Evolutionary conservation across 495 filamentous ascomycete species (phyloP).

Genomic region (Neurospora sp.): DNA sequence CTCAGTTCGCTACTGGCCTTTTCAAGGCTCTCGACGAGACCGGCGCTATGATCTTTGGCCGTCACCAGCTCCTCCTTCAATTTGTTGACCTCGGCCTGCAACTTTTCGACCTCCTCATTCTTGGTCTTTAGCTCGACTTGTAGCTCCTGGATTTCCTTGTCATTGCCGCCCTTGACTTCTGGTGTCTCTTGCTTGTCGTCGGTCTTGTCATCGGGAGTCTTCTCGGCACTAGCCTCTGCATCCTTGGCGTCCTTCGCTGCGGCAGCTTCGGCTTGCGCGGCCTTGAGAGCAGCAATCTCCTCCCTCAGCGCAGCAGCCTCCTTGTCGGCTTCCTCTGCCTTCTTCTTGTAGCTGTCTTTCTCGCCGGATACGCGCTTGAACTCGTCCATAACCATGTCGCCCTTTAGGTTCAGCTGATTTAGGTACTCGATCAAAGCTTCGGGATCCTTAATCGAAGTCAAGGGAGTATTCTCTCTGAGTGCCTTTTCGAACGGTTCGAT

Average conservation of each 20-base stretch:
- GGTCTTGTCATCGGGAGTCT: conserved; percentile 1
- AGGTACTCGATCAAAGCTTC: conserved; percentile 84
- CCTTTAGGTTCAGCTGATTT: conserved; percentile 75
- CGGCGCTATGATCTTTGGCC: conserved; percentile 54
- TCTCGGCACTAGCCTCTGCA: not conserved
- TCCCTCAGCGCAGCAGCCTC: conserved; percentile 43
- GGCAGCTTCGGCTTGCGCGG: conserved; percentile 19
- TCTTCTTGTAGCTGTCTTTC: conserved; percentile 69
- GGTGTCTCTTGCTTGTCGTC: conserved; percentile 1
- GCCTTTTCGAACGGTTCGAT: conserved; percentile 91
- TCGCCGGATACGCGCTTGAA: conserved; percentile 79
- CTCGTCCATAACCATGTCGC: conserved; percentile 86
- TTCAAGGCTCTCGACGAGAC: conserved; percentile 53
- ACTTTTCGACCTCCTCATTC: conserved; percentile 27
- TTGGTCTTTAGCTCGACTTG: conserved; percentile 50
- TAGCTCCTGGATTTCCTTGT: conserved; percentile 51
- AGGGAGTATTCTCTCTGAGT: conserved; percentile 80
- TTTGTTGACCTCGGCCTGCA: conserved; percentile 25
- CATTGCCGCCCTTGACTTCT: conserved; percentile 42
- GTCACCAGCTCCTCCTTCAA: conserved; percentile 32
- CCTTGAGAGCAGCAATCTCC: conserved; percentile 24
- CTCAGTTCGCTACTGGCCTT: conserved; percentile 48
- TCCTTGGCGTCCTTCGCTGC: conserved; percentile 9
- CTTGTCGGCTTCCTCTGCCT: conserved; percentile 58
- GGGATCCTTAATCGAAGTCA: conserved; percentile 79